A percentile compares a stretch with the other conserved stretches of the same genome.
These are phyloP conservation scores for Micromonas commoda DNA, from an alignment of 139 green algal species.

Conservation along the genomic window DNA sequence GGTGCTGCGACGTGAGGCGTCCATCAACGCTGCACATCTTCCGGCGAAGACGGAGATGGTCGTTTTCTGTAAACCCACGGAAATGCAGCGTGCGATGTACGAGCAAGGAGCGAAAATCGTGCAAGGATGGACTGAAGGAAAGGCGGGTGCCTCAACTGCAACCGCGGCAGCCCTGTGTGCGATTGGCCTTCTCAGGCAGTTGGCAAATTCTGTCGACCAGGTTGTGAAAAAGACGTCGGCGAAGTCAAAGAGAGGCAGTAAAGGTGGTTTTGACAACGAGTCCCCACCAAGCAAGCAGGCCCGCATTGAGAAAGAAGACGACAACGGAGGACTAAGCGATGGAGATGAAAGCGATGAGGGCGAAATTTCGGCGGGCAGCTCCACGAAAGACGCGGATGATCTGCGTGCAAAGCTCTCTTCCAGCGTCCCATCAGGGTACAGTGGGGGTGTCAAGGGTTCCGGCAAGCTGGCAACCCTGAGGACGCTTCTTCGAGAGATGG, in stretches of 20 bases:
- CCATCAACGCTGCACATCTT: constrained; percentile 63
- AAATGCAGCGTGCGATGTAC: background rate
- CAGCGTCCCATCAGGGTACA: background rate
- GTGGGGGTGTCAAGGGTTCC: background rate
- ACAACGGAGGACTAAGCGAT: background rate
- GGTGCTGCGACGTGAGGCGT: constrained; percentile 61
- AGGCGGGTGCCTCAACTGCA: background rate
- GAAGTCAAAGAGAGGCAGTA: background rate
- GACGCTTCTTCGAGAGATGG: background rate
- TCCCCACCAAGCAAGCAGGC: too few species aligned
- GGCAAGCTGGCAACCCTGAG: background rate
- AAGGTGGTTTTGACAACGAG: too few species aligned
- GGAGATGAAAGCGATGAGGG: background rate
- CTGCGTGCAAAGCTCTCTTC: background rate
- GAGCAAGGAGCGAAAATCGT: constrained; percentile 7
- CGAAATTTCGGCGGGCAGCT: background rate
- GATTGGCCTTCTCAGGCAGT: constrained; percentile 17
- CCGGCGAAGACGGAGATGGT: constrained; percentile 55
- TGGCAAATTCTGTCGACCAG: constrained; percentile 9
- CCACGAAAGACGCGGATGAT: background rate
- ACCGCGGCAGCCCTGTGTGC: constrained; percentile 8
- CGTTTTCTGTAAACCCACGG: constrained; percentile 28
- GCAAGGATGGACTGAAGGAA: background rate
- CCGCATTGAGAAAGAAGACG: background rate
- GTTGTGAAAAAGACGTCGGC: background rate